Percentiles rank a stretch among this genome's conserved stretches.
phyloP scores from a whole-genome alignment of 768 basidiomycete genomes.

The Mrakia frigida region DNA sequence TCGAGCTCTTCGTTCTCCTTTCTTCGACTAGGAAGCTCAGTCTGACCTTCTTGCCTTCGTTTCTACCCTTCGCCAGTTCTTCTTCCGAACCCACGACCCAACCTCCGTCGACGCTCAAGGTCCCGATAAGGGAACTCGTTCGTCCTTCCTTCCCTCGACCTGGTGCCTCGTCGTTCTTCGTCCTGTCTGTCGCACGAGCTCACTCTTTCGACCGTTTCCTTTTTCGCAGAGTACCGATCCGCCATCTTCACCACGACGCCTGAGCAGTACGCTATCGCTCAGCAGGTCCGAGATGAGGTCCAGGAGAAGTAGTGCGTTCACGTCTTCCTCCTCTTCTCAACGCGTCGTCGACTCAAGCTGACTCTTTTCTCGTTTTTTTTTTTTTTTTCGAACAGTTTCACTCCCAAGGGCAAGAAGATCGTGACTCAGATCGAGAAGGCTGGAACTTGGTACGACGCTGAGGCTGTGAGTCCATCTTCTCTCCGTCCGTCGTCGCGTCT shows the following conservation, averaged over 20 bases:
- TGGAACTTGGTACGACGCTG: constrained; percentile 63
- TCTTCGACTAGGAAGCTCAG: not conserved
- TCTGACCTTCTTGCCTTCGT: not conserved
- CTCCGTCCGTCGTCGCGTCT: not conserved
- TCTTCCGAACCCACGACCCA: constrained; percentile 90
- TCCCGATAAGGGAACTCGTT: constrained; percentile 61
- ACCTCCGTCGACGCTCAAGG: constrained; percentile 60
- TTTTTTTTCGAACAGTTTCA: constrained; percentile 9
- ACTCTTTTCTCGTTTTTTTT: not conserved
- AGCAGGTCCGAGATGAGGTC: constrained; percentile 72
- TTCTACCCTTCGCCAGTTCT: constrained; percentile 60
- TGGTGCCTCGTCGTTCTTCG: not conserved
- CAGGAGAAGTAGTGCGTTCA: constrained; percentile 69
- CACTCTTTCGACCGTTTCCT: not conserved
- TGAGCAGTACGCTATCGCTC: constrained; percentile 67
- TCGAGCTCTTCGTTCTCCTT: not conserved
- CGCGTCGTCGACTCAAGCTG: not conserved
- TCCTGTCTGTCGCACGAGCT: not conserved
- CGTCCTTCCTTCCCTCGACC: constrained; percentile 29
- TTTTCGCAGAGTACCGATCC: constrained; percentile 73
- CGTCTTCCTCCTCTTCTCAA: not conserved
- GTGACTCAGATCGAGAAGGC: constrained; percentile 69
- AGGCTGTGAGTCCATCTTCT: constrained; percentile 30
- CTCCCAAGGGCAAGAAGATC: constrained; percentile 64
- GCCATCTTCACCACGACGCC: constrained; percentile 75